Conservation (phyloP, 2,329 filamentous ascomycete genomes). For the Sarocladium kiliense region DNA sequence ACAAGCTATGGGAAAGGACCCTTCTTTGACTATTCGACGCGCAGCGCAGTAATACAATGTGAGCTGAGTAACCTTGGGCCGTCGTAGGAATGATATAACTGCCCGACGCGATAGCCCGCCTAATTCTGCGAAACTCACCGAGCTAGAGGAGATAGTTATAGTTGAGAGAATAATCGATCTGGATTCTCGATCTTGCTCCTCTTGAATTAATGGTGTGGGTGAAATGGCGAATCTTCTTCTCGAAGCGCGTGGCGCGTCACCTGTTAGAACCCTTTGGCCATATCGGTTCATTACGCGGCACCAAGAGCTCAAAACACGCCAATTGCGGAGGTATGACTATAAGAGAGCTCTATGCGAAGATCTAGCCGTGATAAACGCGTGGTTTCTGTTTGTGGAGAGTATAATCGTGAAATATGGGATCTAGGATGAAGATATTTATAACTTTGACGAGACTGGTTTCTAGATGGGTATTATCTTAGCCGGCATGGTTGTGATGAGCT, state of each 20-base stretch:
- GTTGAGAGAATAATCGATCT: neutral
- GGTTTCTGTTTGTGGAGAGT: too few species aligned
- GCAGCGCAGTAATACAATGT: neutral
- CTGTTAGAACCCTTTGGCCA: neutral
- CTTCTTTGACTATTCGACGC: neutral
- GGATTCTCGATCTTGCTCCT: neutral
- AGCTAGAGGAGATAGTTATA: neutral
- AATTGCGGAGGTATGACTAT: neutral
- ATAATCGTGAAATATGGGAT: too few species aligned
- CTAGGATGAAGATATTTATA: neutral
- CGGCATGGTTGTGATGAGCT: neutral
- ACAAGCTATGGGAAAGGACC: neutral
- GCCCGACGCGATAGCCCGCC: neutral
- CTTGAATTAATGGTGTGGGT: too few species aligned
- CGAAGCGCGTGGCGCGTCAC: neutral
- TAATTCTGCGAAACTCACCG: neutral
- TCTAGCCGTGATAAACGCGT: slow-evolving; percentile 6
- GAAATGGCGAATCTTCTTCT: neutral
- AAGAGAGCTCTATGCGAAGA: slow-evolving; percentile 8
- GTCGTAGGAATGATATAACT: neutral
- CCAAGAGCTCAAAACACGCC: neutral
- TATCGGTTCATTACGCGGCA: neutral
- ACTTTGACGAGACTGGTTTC: neutral
- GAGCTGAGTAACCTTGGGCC: neutral
- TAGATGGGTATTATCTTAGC: neutral